A percentile compares a stretch with the other conserved stretches of the same genome.
Conservation (phyloP, 2,329 filamentous ascomycete genomes). For the Aspergillus clavatus region DNA sequence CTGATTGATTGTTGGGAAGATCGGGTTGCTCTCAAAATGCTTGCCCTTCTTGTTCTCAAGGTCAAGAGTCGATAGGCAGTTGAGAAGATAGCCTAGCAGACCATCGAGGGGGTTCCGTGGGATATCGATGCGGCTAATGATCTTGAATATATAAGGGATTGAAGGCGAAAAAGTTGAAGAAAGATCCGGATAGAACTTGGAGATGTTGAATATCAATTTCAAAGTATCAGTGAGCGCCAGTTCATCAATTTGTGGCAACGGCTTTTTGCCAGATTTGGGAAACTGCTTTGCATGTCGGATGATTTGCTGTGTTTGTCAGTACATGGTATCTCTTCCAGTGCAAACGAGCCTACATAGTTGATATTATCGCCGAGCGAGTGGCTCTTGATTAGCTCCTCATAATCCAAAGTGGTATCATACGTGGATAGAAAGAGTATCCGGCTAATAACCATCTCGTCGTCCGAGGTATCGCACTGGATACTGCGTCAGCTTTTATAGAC, state of each 20-base stretch:
- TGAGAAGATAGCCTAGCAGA: constrained; percentile 67
- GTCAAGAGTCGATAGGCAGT: constrained; percentile 75
- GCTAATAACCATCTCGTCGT: constrained; percentile 83
- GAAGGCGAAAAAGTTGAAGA: constrained; percentile 60
- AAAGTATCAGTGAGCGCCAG: constrained; percentile 79
- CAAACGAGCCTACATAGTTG: constrained; percentile 41
- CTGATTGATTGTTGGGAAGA: constrained; percentile 63
- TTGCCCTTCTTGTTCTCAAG: constrained; percentile 53
- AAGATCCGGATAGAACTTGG: constrained; percentile 65
- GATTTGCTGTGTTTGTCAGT: constrained; percentile 51
- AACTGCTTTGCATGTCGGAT: constrained; percentile 61
- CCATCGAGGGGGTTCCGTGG: constrained; percentile 65
- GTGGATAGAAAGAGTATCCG: constrained; percentile 76
- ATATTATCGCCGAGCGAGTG: constrained; percentile 65
- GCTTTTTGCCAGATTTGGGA: constrained; percentile 36
- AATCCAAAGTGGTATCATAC: constrained; percentile 67
- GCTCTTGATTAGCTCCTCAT: constrained; percentile 60
- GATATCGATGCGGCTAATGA: constrained; percentile 60
- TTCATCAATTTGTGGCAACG: constrained; percentile 54
- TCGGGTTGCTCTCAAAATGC: constrained; percentile 42
- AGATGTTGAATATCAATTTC: constrained; percentile 86
- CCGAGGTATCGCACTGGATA: constrained; percentile 58
- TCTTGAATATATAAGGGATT: constrained; percentile 64
- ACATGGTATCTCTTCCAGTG: not conserved
- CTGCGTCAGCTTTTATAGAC: constrained; percentile 3